Base-by-base conservation (phyloP, 208 protist genomes). In the Trypanosoma platydactyli region DNA sequence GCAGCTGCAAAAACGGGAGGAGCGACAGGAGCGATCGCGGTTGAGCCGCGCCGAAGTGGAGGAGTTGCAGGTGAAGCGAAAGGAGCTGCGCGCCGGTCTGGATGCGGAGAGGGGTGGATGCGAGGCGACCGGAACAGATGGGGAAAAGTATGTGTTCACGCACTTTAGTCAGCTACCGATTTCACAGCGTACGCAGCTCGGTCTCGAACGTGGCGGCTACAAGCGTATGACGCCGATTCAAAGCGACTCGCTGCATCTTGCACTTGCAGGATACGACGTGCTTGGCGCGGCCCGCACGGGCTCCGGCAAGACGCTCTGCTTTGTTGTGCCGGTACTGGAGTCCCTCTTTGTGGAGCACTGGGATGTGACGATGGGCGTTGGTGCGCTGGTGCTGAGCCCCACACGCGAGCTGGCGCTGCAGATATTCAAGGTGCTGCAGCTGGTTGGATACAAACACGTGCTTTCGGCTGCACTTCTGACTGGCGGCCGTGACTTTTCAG, bases 221-320 rank as follows among this genome's bases (percentile, higher is more conserved):
- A 92, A 77, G 11, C 84, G 83, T 44, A 91, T 99, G 85, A 99
- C 98, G 15, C 91, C 94, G 12, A 97, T 99, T 64, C 98, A 99
- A 79, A 73, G 80, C 30, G 91, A 96, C 51, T 77, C 97, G 3
- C 84, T 99, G 18, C 96, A 96, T 30, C 86, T 98, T 33, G 89
- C 97, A 0, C 80, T 99, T 6, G 88, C 88, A 1, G 98, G 98
- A 0, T 79, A 90, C 29, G 98, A 99, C 75, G 90, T 99, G 25
- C 89, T 99, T n/a, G 98, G 97, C 29, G 98, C 98, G 13, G 98
- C 98, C 18, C 98, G 97, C 71, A 99, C 98, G 9, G 98, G 98
- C 57, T 98, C 94, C 1, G 98, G 98, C 70, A 99, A 99, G 80
- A 99, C 99, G 12, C 82, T 99, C 6, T 97, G 98, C 25, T 99